A percentile compares a stretch with the other conserved stretches of the same genome.
Evolutionary conservation across 108 stramenopile genomes (phyloP).

Genomic region (Chaetoceros tenuissimus): DNA sequence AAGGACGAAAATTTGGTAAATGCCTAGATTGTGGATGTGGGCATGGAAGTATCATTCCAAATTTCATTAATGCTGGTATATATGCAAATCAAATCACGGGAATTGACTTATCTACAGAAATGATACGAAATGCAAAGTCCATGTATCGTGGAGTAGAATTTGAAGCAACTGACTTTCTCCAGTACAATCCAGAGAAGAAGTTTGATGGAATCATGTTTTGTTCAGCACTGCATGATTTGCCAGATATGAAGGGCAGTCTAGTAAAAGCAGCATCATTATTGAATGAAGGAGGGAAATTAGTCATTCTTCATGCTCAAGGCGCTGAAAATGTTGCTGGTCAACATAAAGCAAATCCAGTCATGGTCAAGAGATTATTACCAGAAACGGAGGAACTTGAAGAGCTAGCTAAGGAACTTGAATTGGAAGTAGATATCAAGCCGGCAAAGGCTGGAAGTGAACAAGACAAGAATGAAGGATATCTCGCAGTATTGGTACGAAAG

Average conservation of each 20-base stretch:
- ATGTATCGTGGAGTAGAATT: constrained; percentile 35
- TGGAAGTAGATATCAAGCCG: constrained; percentile 16
- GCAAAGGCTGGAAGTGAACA: constrained; percentile 24
- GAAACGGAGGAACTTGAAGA: constrained; percentile 38
- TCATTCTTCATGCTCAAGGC: constrained; percentile 65
- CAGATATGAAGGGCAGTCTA: constrained; percentile 37
- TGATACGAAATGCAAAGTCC: constrained; percentile 56
- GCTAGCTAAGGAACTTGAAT: constrained; percentile 14
- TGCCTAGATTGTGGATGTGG: constrained; percentile 69
- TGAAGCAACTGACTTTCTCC: constrained; percentile 37
- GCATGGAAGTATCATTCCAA: constrained; percentile 49
- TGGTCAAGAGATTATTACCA: constrained; percentile 58
- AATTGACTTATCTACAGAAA: constrained; percentile 58
- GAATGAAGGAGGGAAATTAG: constrained; percentile 24
- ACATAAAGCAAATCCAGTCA: constrained; percentile 44
- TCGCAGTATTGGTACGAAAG: constrained; percentile 24
- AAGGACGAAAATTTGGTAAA: constrained; percentile 11
- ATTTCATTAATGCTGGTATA: constrained; percentile 38
- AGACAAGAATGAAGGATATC: constrained; percentile 28
- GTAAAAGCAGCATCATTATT: constrained; percentile 37
- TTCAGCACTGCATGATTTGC: constrained; percentile 56
- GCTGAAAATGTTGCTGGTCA: constrained; percentile 51
- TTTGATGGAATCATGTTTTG: constrained; percentile 64
- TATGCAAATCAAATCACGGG: constrained; percentile 38
- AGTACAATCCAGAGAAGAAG: constrained; percentile 3